Base-by-base conservation (phyloP, 768 basidiomycete species). In the Lactarius hengduanensis region DNA sequence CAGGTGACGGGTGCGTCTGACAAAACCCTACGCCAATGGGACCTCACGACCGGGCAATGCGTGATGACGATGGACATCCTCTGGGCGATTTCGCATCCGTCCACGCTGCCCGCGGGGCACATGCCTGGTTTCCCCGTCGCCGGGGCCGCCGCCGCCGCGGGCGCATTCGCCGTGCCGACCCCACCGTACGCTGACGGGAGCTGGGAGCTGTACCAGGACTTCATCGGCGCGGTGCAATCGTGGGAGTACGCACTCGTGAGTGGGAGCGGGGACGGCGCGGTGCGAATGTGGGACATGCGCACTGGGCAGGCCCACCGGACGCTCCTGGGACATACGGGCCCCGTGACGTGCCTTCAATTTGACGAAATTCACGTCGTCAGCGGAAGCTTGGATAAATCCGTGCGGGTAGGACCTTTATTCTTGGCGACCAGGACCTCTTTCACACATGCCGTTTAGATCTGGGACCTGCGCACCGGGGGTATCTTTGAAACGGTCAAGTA, bases 261-360 rank as follows among this genome's bases (percentile, higher is more conserved):
- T 71, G 97, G 96, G 2, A 97, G 94, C 72, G 96, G 94, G 1
- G 97, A 99, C 75, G 95, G 96, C 43, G 96, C 91, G 3, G 96
- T 98, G 36, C 80, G 97, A 70, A 98, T 99, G 96, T 99, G 97
- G 97, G 97, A 99, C 74, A 98, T 98, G 95, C 90, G 97, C 55
- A 99, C 96, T 36, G 97, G 97, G 7, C 96, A 98, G 74, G 90
- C 94, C 9, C 96, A 98, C 77, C 84, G 96, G 43, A 97, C 95
- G 13, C 80, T 99, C 47, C 77, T 92, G 59, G 97, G 96, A 2
- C 97, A 99, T 74, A 97, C 92, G 5, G 92, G 82, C 0, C 95
- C 97, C 10, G 87, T 99, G 59, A 98, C 94, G 2, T 94, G 91
- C 74, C 81, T 99, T 8, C 91, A 98, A 76, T 98, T 99, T 73